These are phyloP conservation scores for Mycoemilia scoparia DNA, from an alignment of 192 early-diverging fungal genomes.

Conservation along the genomic window DNA sequence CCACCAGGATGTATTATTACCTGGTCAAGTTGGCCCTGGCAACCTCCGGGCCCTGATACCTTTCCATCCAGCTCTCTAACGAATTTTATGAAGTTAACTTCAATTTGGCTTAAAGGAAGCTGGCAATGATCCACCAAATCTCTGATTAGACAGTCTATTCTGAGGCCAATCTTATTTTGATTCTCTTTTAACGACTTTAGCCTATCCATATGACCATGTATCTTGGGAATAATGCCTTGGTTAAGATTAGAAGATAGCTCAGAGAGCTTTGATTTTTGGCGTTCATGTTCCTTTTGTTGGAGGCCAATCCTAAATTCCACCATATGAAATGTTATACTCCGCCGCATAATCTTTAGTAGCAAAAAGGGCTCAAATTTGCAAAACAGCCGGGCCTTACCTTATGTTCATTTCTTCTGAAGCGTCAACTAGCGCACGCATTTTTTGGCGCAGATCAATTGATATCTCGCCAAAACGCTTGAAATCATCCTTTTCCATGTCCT, in stretches of 20 bases:
- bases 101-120: slow-evolving; percentile 37
- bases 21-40: slow-evolving; percentile 3
- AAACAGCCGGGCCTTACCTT: too few relatives aligned
- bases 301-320: too few relatives aligned
- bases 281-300: slow-evolving; percentile 25
- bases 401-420: too few relatives aligned
- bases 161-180: slow-evolving; percentile 20
- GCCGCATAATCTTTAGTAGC: too few relatives aligned
- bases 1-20: too few relatives aligned
- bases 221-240: too few relatives aligned
- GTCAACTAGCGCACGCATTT: too few relatives aligned
- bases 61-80: slow-evolving; percentile 10
- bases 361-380: too few relatives aligned
- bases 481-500: too few relatives aligned
- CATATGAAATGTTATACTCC: too few relatives aligned
- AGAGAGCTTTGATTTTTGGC: slow-evolving; percentile 24
- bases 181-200: slow-evolving; percentile 22
- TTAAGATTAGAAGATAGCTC: slow-evolving; percentile 17
- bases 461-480: too few relatives aligned
- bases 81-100: slow-evolving; percentile 17
- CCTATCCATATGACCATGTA: slow-evolving; percentile 28
- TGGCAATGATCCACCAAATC: slow-evolving; percentile 40
- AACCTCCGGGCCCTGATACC: slow-evolving; percentile 14
- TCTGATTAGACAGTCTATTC: slow-evolving; percentile 39
- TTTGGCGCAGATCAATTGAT: too few relatives aligned